Evolutionary conservation across 768 basidiomycete species (phyloP).

Genomic region (Stropharia rugosoannulata): DNA sequence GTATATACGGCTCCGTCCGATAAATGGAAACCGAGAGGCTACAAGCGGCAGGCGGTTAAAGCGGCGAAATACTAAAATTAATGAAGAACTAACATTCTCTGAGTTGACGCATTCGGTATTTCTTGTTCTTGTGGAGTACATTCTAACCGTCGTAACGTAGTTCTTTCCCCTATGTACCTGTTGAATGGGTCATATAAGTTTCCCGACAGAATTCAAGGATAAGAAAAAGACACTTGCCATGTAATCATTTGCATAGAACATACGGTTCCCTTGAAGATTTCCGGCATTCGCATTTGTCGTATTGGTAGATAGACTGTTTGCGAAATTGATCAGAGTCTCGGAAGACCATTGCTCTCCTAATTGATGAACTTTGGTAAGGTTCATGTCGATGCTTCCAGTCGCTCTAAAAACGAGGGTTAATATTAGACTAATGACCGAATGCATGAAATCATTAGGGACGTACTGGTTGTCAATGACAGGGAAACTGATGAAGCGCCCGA

Average conservation of each 20-base stretch:
- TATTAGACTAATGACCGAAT: neutral
- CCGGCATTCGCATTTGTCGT: constrained; percentile 53
- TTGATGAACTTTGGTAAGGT: constrained; percentile 47
- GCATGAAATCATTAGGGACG: constrained; percentile 5
- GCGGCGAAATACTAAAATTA: neutral
- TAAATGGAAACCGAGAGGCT: constrained; percentile 70
- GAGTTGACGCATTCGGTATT: constrained; percentile 68
- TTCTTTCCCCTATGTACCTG: constrained; percentile 62
- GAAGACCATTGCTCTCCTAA: constrained; percentile 57
- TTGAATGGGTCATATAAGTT: neutral
- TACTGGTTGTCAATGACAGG: constrained; percentile 50
- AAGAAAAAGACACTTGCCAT: constrained; percentile 42
- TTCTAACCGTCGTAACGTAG: constrained; percentile 62
- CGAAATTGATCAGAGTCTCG: constrained; percentile 34
- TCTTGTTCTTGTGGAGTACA: constrained; percentile 56
- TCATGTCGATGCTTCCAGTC: constrained; percentile 54
- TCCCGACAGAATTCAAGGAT: neutral
- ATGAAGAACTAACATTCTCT: constrained; percentile 46
- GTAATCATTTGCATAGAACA: constrained; percentile 70
- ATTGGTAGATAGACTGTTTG: constrained; percentile 32
- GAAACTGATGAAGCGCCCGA: constrained; percentile 69
- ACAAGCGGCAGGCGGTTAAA: constrained; percentile 2
- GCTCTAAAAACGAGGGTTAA: constrained; percentile 36
- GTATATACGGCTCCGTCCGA: constrained; percentile 65
- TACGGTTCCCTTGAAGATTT: constrained; percentile 50